A percentile compares a stretch with the other conserved stretches of the same genome.
Evolutionary conservation across 2,329 filamentous ascomycete genomes (phyloP).

Genomic region (Ambrosiella cleistominuta): DNA sequence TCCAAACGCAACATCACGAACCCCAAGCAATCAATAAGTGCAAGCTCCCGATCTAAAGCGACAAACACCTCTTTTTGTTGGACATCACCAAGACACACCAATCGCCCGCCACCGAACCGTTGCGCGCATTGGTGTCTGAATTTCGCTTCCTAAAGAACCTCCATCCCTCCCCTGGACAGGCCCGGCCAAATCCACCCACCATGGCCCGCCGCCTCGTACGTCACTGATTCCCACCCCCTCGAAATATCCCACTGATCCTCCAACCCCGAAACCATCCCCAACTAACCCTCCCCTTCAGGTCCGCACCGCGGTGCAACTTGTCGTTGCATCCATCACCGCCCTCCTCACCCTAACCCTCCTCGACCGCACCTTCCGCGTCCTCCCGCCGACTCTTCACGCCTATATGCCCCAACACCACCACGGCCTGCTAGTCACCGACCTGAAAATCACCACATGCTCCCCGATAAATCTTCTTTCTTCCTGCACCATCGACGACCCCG

Average conservation of each 20-base stretch:
- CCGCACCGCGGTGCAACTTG: constrained; percentile 59
- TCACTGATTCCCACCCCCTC: not conserved
- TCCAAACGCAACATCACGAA: too few relatives aligned
- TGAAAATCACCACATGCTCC: constrained; percentile 62
- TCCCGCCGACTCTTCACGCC: constrained; percentile 70
- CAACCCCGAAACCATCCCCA: not conserved
- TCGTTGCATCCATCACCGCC: constrained; percentile 45
- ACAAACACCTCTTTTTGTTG: too few relatives aligned
- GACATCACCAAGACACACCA: too few relatives aligned
- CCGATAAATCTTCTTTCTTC: constrained; percentile 55
- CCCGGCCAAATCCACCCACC: not conserved
- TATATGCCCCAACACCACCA: constrained; percentile 75
- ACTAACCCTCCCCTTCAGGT: constrained; percentile 23
- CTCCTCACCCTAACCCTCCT: constrained; percentile 62
- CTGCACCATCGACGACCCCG: constrained; percentile 52
- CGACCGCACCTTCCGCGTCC: constrained; percentile 74
- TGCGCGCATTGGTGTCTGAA: too few relatives aligned
- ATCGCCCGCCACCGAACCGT: too few relatives aligned
- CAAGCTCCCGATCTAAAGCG: too few relatives aligned
- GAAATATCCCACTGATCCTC: not conserved
- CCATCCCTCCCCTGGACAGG: not conserved
- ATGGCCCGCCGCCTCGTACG: constrained; percentile 11
- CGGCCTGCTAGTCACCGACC: constrained; percentile 70
- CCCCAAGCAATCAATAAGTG: too few relatives aligned
- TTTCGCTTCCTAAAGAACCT: not conserved